Percentiles rank a stretch among this genome's conserved stretches.
Conservation (phyloP, 768 basidiomycete genomes). For the Collybia sordida region DNA sequence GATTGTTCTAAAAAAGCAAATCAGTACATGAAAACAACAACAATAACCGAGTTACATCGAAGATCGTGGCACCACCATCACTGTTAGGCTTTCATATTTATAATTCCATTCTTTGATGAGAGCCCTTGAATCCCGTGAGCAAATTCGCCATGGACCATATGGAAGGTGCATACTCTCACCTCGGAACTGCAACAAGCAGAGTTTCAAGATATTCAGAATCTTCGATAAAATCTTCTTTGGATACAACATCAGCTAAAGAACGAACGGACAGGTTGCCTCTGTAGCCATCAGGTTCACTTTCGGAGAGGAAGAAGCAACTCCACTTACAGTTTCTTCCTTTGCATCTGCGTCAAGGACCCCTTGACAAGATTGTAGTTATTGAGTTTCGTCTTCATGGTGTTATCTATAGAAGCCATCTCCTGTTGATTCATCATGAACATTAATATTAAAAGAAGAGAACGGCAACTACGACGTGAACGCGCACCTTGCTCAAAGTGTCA, state of each 20-base stretch:
- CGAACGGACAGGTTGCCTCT: slow-evolving; percentile 96
- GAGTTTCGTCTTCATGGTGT: slow-evolving; percentile 88
- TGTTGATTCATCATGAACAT: slow-evolving; percentile 26
- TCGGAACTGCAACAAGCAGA: slow-evolving; percentile 89
- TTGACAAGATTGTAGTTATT: slow-evolving; percentile 94
- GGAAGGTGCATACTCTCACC: slow-evolving; percentile 46
- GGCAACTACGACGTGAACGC: slow-evolving; percentile 10
- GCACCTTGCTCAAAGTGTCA: slow-evolving; percentile 82
- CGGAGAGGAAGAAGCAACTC: slow-evolving; percentile 1
- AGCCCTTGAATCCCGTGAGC: slow-evolving; percentile 48
- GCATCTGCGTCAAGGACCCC: slow-evolving; percentile 87
- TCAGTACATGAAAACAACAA: slow-evolving; percentile 7
- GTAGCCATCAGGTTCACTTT: slow-evolving; percentile 7
- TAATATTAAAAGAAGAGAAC: slow-evolving; percentile 3
- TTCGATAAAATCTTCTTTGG: slow-evolving; percentile 75
- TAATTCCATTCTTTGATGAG: slow-evolving; percentile 84
- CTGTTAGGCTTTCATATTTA: slow-evolving; percentile 84
- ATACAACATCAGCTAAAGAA: slow-evolving; percentile 82
- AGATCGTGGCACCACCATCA: slow-evolving; percentile 93
- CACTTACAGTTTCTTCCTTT: slow-evolving; percentile 86
- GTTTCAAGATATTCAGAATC: slow-evolving; percentile 96
- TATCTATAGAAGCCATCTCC: slow-evolving; percentile 96
- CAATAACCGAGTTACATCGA: slow-evolving; percentile 52
- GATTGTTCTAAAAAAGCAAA: slow-evolving; percentile 50
- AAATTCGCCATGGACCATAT: slow-evolving; percentile 15